Evolutionary conservation across 1,139 yeast species (phyloP).

Genomic region (Taiozyma onychis): DNA sequence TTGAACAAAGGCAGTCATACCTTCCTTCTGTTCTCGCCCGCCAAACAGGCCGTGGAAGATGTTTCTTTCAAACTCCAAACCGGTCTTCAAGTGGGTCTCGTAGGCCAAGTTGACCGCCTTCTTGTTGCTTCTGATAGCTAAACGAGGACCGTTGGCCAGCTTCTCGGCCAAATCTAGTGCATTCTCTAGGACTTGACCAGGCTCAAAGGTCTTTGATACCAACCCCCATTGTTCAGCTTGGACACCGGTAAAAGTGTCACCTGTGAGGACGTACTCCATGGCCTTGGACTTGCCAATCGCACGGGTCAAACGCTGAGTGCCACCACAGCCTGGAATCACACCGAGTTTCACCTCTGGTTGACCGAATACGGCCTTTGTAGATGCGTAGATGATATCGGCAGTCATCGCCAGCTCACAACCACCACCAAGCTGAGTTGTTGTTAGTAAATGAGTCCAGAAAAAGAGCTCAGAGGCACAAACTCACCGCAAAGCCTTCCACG

Average conservation of each 20-base stretch:
- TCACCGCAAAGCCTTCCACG: conserved; percentile 41
- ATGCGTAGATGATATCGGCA: conserved; percentile 44
- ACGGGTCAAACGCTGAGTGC: conserved; percentile 42
- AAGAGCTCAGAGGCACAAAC: not conserved
- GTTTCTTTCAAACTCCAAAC: conserved; percentile 37
- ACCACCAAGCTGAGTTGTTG: conserved; percentile 34
- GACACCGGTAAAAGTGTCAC: conserved; percentile 36
- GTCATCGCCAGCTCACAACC: conserved; percentile 50
- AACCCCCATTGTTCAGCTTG: conserved; percentile 46
- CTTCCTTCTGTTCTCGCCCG: conserved; percentile 41
- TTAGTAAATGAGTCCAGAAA: not conserved
- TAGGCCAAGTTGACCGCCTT: conserved; percentile 37
- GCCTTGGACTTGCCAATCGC: conserved; percentile 45
- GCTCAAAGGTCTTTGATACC: conserved; percentile 36
- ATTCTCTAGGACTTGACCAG: conserved; percentile 35
- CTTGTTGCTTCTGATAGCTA: conserved; percentile 42
- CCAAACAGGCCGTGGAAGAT: conserved; percentile 42
- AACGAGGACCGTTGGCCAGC: conserved; percentile 36
- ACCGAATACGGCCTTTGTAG: conserved; percentile 44
- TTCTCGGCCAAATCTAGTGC: conserved; percentile 40
- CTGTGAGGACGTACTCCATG: conserved; percentile 43
- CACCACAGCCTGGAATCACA: conserved; percentile 49
- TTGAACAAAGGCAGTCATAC: conserved; percentile 45
- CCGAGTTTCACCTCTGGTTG: conserved; percentile 51
- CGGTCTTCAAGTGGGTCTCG: conserved; percentile 33